Evolutionary conservation across 805 yeast species (phyloP).

Genomic region (Kuraishia molischiana): DNA sequence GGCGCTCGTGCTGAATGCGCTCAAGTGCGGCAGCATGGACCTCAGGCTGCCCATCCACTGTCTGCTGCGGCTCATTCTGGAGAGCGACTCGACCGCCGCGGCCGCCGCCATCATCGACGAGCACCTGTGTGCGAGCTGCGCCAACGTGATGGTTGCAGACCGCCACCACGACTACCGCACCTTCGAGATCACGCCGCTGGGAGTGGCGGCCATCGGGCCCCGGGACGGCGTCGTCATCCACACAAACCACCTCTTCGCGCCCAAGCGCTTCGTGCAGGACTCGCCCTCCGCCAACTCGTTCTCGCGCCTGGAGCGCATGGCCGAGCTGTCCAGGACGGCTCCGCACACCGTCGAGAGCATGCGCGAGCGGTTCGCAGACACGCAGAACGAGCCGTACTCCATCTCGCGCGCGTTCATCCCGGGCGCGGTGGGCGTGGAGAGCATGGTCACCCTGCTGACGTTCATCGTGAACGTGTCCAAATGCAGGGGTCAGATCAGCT

Average conservation of each 20-base stretch:
- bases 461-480: constrained; percentile 4
- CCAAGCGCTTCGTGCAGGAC: constrained; percentile 3
- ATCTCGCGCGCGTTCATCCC: neutral
- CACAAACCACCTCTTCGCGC: constrained; percentile 13
- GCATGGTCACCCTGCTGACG: neutral
- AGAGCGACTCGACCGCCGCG: constrained; percentile 11
- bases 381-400: constrained; percentile 7
- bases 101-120: constrained; percentile 6
- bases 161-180: constrained; percentile 7
- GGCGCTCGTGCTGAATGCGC: constrained; percentile 22
- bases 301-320: constrained; percentile 9
- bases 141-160: constrained; percentile 14
- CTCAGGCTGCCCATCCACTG: constrained; percentile 26
- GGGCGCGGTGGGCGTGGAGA: neutral
- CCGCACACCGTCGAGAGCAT: constrained; percentile 10
- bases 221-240: constrained; percentile 10
- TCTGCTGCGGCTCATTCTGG: constrained; percentile 23
- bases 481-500: constrained; percentile 3
- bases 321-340: constrained; percentile 8
- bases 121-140: constrained; percentile 14
- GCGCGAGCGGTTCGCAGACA: constrained; percentile 8
- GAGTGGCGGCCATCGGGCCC: constrained; percentile 9
- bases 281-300: constrained; percentile 10
- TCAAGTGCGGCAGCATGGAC: constrained; percentile 8
- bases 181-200: constrained; percentile 13